A percentile compares a stretch with the other conserved stretches of the same genome.
Conservation (phyloP, 2,329 filamentous ascomycete species). For the Clarireedia sp. region DNA sequence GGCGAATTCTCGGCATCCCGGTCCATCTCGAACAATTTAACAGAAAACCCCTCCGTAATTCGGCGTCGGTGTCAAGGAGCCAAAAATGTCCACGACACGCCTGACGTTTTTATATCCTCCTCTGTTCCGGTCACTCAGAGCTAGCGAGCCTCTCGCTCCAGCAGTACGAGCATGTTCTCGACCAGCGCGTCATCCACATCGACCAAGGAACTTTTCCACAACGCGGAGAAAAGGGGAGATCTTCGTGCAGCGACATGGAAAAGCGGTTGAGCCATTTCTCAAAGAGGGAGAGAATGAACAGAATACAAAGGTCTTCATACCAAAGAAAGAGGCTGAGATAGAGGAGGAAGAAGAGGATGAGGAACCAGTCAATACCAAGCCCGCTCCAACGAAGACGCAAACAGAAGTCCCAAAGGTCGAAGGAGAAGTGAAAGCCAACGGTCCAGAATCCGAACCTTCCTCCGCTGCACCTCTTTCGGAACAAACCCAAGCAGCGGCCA, state of each 20-base stretch:
- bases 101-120: conserved; percentile 64
- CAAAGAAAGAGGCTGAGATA: conserved; percentile 10
- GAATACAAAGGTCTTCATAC: conserved; percentile 13
- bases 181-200: conserved; percentile 18
- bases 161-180: conserved; percentile 26
- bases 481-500: conserved; percentile 21
- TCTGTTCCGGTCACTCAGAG: conserved; percentile 48
- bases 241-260: conserved; percentile 51
- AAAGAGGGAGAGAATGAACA: conserved; percentile 25
- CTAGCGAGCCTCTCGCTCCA: conserved; percentile 36
- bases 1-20: neutral
- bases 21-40: neutral
- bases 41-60: neutral
- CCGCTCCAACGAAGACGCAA: conserved; percentile 6
- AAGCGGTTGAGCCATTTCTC: conserved; percentile 48
- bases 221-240: conserved; percentile 33
- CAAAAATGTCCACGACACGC: conserved; percentile 50
- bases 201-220: conserved; percentile 31
- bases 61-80: neutral
- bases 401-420: neutral
- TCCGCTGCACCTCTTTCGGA: conserved; percentile 21
- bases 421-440: neutral
- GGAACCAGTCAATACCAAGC: neutral
- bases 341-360: conserved; percentile 9
- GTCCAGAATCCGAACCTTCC: conserved; percentile 8